phyloP scores from a whole-genome alignment of 371 early-diverging fungal genomes.

The Mucor racemosus region DNA sequence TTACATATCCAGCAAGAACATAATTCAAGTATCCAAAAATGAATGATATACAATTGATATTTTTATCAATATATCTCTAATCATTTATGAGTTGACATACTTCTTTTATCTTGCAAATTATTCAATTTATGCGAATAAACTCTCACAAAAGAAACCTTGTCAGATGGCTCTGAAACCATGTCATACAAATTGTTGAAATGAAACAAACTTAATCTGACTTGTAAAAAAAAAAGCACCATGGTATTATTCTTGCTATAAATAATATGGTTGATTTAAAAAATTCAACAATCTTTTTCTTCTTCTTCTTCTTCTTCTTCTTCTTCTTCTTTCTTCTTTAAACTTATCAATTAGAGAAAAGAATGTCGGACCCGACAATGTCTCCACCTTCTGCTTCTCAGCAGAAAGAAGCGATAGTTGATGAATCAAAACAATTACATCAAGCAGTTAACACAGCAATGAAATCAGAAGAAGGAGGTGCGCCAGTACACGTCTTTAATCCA shows the following conservation, averaged over 20 bases:
- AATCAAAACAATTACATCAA: slow-evolving; percentile 24
- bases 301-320: background rate
- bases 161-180: background rate
- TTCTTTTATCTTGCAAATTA: no score
- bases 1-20: no score
- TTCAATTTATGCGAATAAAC: background rate
- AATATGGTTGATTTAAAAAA: no score
- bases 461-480: slow-evolving; percentile 13
- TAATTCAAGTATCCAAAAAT: no score
- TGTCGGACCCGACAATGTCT: slow-evolving; percentile 10
- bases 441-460: slow-evolving; percentile 20
- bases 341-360: background rate
- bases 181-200: slow-evolving; percentile 1
- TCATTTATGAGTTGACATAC: no score
- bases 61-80: no score
- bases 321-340: background rate
- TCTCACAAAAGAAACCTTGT: background rate
- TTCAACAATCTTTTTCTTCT: background rate
- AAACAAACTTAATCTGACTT: slow-evolving; percentile 8
- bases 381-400: background rate
- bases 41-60: no score
- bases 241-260: background rate
- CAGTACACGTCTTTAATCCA: slow-evolving; percentile 30
- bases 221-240: slow-evolving; percentile 12
- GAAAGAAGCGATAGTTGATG: slow-evolving; percentile 6